Evolutionary conservation across 1,284 basidiomycete genomes (phyloP).

Genomic region (Puccinia triticina): DNA sequence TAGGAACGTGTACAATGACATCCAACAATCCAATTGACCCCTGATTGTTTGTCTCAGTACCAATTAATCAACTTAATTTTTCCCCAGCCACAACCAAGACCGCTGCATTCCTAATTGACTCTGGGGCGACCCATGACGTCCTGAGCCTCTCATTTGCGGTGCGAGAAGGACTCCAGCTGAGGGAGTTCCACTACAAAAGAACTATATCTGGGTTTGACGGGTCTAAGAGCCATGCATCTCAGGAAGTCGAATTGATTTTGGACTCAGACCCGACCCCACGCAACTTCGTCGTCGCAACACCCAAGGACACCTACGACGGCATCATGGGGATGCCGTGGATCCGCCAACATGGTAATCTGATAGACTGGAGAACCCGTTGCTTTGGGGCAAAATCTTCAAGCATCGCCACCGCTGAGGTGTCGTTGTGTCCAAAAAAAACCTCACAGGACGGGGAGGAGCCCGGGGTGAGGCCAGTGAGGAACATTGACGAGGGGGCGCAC

Average conservation of each 20-base stretch:
- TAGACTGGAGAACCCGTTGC: too few species aligned
- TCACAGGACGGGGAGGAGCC: too few species aligned
- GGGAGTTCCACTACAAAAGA: background rate
- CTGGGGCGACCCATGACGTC: background rate
- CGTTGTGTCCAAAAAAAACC: too few species aligned
- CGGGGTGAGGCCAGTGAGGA: too few species aligned
- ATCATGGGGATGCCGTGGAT: too few species aligned
- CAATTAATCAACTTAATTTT: background rate
- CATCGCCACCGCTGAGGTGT: too few species aligned
- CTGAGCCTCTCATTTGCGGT: background rate
- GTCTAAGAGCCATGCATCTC: background rate
- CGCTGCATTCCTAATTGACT: background rate
- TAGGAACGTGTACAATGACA: background rate
- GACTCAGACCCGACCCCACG: background rate
- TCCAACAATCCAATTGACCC: conserved; percentile 9
- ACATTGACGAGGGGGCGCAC: too few species aligned
- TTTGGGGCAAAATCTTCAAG: too few species aligned
- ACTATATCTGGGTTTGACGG: conserved; percentile 11
- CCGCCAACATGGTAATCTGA: too few species aligned
- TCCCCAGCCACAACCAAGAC: background rate
- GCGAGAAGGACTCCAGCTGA: background rate
- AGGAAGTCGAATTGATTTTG: background rate
- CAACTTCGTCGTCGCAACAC: too few species aligned
- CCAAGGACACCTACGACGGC: too few species aligned
- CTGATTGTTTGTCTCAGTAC: background rate